These are phyloP conservation scores for Fusarium solani-melongenae DNA, from an alignment of 2,329 filamentous ascomycete genomes.

Conservation along the genomic window DNA sequence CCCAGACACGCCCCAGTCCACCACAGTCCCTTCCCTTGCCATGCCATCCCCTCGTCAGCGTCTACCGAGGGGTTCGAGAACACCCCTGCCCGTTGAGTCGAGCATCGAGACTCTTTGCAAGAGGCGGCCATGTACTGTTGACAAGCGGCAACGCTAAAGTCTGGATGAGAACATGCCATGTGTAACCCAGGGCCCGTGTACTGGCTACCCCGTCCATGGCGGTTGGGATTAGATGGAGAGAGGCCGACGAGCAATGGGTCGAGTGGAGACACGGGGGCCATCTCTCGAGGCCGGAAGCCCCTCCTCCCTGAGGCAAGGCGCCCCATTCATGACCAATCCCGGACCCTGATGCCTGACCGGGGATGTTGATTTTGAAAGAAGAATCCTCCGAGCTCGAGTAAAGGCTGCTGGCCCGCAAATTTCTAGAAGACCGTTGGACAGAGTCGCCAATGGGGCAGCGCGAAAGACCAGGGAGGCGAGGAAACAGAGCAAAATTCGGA, in stretches of 20 bases:
- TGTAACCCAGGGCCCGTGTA: slow-evolving; percentile 36
- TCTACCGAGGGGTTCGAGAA: slow-evolving; percentile 49
- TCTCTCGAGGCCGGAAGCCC: slow-evolving; percentile 44
- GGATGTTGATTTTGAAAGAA: slow-evolving; percentile 44
- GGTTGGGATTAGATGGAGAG: slow-evolving; percentile 43
- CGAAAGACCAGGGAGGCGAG: slow-evolving; percentile 35
- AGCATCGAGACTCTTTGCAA: slow-evolving; percentile 28
- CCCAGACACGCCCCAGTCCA: slow-evolving; percentile 43
- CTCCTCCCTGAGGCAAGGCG: slow-evolving; percentile 40
- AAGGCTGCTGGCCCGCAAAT: slow-evolving; percentile 43
- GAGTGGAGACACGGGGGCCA: slow-evolving; percentile 46
- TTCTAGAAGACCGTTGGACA: slow-evolving; percentile 49
- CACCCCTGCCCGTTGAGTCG: slow-evolving; percentile 36
- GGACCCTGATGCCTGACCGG: slow-evolving; percentile 38
- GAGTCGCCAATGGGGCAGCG: slow-evolving; percentile 36
- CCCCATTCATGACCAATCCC: slow-evolving; percentile 40
- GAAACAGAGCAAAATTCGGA: slow-evolving; percentile 41
- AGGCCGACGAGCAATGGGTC: slow-evolving; percentile 41
- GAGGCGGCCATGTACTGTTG: slow-evolving; percentile 42
- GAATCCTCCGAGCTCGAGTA: slow-evolving; percentile 47
- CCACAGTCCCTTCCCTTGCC: slow-evolving; percentile 35
- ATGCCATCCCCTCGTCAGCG: slow-evolving; percentile 45
- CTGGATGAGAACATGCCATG: slow-evolving; percentile 37
- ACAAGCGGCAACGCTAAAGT: slow-evolving; percentile 40
- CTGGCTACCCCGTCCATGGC: slow-evolving; percentile 37